A percentile compares a stretch with the other conserved stretches of the same genome.
Evolutionary conservation across 2,329 filamentous ascomycete genomes (phyloP).

Genomic region (Colletotrichum lindemuthianum): DNA sequence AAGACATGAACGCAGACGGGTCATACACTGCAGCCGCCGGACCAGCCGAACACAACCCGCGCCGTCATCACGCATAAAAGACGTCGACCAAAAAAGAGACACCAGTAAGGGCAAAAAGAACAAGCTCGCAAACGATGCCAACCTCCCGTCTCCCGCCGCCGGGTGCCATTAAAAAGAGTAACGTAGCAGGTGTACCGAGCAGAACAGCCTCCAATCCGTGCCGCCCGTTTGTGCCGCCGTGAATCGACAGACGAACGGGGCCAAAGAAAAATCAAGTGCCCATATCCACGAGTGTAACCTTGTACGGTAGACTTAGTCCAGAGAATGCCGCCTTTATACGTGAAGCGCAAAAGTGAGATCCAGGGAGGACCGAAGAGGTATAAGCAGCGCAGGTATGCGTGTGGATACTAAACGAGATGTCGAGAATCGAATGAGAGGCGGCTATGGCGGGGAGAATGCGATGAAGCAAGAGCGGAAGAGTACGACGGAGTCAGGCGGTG

Average conservation of each 20-base stretch:
- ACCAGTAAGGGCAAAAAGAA: background rate
- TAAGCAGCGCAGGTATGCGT: conserved; percentile 25
- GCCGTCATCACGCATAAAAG: conserved; percentile 26
- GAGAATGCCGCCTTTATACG: conserved; percentile 23
- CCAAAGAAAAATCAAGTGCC: conserved; percentile 26
- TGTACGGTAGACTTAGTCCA: conserved; percentile 21
- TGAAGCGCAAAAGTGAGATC: background rate
- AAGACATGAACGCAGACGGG: conserved; percentile 23
- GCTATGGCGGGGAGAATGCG: conserved; percentile 23
- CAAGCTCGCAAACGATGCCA: conserved; percentile 8
- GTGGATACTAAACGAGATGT: conserved; percentile 27
- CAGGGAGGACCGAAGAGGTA: conserved; percentile 12
- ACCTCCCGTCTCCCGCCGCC: conserved; percentile 17
- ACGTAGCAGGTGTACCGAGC: conserved; percentile 33
- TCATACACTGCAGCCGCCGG: conserved; percentile 37
- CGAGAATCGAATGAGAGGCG: conserved; percentile 31
- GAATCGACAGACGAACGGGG: conserved; percentile 1
- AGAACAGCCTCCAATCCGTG: conserved; percentile 19
- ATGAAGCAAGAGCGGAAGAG: background rate
- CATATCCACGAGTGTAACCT: conserved; percentile 31
- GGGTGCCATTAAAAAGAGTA: conserved; percentile 23
- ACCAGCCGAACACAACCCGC: conserved; percentile 40
- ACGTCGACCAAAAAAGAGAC: conserved; percentile 17
- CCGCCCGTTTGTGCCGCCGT: conserved; percentile 14
- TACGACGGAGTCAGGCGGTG: background rate